A percentile compares a stretch with the other conserved stretches of the same genome.
Conservation (phyloP, 345 rosid species). For the Brassica nigra region DNA sequence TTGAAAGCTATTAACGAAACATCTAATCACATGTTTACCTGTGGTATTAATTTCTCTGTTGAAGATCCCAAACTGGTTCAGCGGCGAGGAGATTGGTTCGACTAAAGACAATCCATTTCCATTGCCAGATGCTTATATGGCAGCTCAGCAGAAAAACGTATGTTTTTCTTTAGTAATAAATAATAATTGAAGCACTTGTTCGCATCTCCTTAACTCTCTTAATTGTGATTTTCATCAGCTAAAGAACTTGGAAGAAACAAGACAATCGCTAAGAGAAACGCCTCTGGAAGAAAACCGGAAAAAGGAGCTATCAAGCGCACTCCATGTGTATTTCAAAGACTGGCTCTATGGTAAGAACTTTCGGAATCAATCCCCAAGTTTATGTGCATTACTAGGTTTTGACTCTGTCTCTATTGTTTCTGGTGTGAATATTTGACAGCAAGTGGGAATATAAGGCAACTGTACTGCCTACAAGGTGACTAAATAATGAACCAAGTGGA, state of each 20-base stretch:
- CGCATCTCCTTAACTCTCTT: neutral
- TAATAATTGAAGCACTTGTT: neutral
- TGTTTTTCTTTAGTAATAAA: constrained; percentile 14
- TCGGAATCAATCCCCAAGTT: neutral
- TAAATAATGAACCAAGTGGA: constrained; percentile 36
- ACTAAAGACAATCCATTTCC: constrained; percentile 89
- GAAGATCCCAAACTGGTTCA: constrained; percentile 96
- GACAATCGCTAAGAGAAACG: constrained; percentile 68
- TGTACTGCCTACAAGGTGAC: constrained; percentile 97
- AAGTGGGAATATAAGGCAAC: constrained; percentile 96
- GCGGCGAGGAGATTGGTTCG: constrained; percentile 64
- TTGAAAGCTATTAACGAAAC: constrained; percentile 2
- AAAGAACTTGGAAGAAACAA: constrained; percentile 76
- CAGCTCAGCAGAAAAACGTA: constrained; percentile 87
- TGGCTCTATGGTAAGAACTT: constrained; percentile 84
- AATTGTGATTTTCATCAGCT: constrained; percentile 46
- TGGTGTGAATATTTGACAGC: constrained; percentile 52
- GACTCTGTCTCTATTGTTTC: constrained; percentile 7
- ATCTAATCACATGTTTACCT: constrained; percentile 16
- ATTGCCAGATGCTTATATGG: constrained; percentile 68
- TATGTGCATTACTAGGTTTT: constrained; percentile 5
- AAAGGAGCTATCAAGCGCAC: constrained; percentile 82
- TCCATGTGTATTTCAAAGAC: constrained; percentile 92
- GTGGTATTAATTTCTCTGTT: constrained; percentile 17
- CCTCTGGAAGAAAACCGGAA: constrained; percentile 87